Percentiles rank a stretch among this genome's conserved stretches.
Conservation (phyloP, 441 rosid species). For the Melastoma candidum region DNA sequence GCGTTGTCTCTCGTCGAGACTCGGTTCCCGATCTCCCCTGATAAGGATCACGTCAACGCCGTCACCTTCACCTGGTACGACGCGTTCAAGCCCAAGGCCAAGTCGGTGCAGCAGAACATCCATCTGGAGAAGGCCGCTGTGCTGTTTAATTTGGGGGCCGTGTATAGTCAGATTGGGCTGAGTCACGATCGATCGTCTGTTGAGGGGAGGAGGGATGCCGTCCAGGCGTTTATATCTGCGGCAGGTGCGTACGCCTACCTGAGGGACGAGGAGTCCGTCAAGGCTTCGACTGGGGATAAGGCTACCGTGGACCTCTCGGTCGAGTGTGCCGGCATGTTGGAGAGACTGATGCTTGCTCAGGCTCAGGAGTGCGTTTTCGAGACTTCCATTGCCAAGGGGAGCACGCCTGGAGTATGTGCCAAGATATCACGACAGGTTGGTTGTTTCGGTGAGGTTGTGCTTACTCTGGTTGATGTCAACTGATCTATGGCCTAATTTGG, state of each 20-base stretch:
- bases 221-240: constrained; percentile 74
- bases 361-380: constrained; percentile 98
- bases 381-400: constrained; percentile 89
- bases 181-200: constrained; percentile 64
- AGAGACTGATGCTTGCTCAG: constrained; percentile 87
- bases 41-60: constrained; percentile 67
- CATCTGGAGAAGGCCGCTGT: constrained; percentile 90
- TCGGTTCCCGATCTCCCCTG: constrained; percentile 90
- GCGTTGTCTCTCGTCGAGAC: constrained; percentile 83
- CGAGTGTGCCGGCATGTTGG: constrained; percentile 91
- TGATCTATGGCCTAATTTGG: background rate
- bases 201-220: constrained; percentile 82
- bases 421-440: constrained; percentile 87
- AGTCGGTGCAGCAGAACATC: constrained; percentile 81
- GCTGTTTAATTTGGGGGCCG: constrained; percentile 76
- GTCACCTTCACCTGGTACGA: constrained; percentile 79
- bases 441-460: background rate
- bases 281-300: constrained; percentile 64
- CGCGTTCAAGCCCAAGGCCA: constrained; percentile 76
- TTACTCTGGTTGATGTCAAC: background rate
- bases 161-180: constrained; percentile 76
- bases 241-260: constrained; percentile 74
- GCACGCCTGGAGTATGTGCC: constrained; percentile 90
- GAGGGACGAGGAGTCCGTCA: constrained; percentile 64
- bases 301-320: constrained; percentile 70